Evolutionary conservation across 2,329 filamentous ascomycete species (phyloP).

Genomic region (Aspergillus terreus): DNA sequence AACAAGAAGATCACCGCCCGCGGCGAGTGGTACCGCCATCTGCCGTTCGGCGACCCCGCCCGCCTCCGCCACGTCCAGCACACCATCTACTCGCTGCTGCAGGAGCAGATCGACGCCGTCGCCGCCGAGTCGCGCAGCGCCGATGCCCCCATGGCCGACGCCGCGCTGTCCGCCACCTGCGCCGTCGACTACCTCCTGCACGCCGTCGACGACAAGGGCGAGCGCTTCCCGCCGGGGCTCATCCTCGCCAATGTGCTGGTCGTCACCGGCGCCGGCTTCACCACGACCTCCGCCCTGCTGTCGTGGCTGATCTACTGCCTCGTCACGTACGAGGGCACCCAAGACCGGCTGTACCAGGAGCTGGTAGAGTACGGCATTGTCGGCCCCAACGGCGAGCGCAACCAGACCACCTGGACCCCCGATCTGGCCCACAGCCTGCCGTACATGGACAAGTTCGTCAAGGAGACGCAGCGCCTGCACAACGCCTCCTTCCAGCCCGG

Average conservation of each 20-base stretch:
- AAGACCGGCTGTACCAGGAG: slow-evolving; percentile 56
- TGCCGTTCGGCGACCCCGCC: slow-evolving; percentile 56
- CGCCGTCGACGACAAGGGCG: slow-evolving; percentile 45
- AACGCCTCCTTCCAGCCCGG: slow-evolving; percentile 61
- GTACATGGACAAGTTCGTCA: slow-evolving; percentile 55
- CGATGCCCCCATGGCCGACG: slow-evolving; percentile 10
- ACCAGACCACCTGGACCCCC: slow-evolving; percentile 42
- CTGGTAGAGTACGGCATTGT: slow-evolving; percentile 47
- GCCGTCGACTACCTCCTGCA: slow-evolving; percentile 16
- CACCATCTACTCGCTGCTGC: slow-evolving; percentile 13
- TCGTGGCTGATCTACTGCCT: slow-evolving; percentile 56
- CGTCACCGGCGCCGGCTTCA: slow-evolving; percentile 56
- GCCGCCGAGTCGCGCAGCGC: slow-evolving; percentile 2
- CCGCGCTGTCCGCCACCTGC: slow-evolving; percentile 12
- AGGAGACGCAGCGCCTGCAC: slow-evolving; percentile 59
- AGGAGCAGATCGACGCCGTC: slow-evolving; percentile 13
- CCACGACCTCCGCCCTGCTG: slow-evolving; percentile 54
- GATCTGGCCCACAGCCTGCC: slow-evolving; percentile 33
- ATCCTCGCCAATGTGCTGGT: slow-evolving; percentile 44
- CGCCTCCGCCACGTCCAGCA: slow-evolving; percentile 28
- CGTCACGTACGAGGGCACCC: slow-evolving; percentile 51
- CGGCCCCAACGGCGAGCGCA: slow-evolving; percentile 12
- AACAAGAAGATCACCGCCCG: slow-evolving; percentile 56
- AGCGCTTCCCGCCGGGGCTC: slow-evolving; percentile 45
- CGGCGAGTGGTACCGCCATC: slow-evolving; percentile 51